Evolutionary conservation across 495 filamentous ascomycete genomes (phyloP), one percentile per base, ranked within the genome.

Genomic region (Penicillium pancosmium): DNA sequence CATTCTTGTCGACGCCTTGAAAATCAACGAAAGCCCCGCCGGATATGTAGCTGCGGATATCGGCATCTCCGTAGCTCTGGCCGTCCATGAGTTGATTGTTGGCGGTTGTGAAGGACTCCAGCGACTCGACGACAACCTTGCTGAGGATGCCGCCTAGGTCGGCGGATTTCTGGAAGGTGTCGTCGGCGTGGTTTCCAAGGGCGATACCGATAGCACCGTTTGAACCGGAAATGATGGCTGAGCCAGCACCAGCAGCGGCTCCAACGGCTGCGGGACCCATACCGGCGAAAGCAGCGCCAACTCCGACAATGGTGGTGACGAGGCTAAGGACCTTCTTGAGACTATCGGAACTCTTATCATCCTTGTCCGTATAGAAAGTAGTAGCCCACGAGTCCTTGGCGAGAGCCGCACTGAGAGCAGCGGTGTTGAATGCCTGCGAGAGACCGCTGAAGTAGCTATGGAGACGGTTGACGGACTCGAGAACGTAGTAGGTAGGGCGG

Each of bases 21-120:
- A 58, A 71, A n/a, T 50, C 47, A 34, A 69, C 55, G 43, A 65
- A 73, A 1, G 55, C 57, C 19, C 68, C 68, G 34, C 54, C 59
- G 21, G 51, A 54, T 34, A 69, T 38, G 31, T 69, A 71, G 21
- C 52, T 50, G 44, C 68, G 66, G 40, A 71, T 68, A 53, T 71
- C 68, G 16, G 49, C 61, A 27, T 62, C 36, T 48, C 57, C 48
- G 50, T 71, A 72, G 21, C 19, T 43, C 8, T 67, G 33, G 44
- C 66, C 68, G 31, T 46, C 35, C 68, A 70, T 67, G 4, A 72
- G 50, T 7, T 64, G 40, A 46, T 71, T 66, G 27, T 73, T 73
- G 35, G 63, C 62, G 3, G 49, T 54, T 9, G 57, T 69, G 60
- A 67, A 68, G 5, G 55, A 54, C 12, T 64, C 59, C 54, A 62